Evolutionary conservation across 2,329 filamentous ascomycete genomes (phyloP), one percentile per base, ranked within the genome.

Genomic region (Claviceps sp.): DNA sequence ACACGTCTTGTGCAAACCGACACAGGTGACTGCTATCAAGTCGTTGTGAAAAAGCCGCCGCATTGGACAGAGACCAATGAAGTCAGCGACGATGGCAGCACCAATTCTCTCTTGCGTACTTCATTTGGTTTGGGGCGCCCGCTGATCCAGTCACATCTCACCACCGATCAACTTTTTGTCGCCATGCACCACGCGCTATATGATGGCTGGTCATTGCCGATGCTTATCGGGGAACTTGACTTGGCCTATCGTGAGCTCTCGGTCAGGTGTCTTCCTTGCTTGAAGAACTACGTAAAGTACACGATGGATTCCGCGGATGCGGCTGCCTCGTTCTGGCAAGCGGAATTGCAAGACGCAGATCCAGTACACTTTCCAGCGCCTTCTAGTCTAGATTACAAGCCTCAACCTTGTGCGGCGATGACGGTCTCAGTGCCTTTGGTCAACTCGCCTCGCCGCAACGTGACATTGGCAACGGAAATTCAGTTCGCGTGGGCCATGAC

Each of bases 131-230:
- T 47, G n/a, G 44, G 44, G 8, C 13, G 8, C 16, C 45, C 45
- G 2, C 4, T 47, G 3, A 14, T 37, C 5, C 26, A 47, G 9
- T 6, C 14, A 20, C 30, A 26, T 11, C 24, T 50, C 14, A 34
- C 20, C n/a, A 49, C n/a, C 2, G 11, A 14, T 20, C 34, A 2
- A 26, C 24, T 49, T 2, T 20, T 22, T 5, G 47, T 40, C 11
- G 47, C 18, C 20, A 41, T 49, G 38, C 47, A 49, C 14, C 47
- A 49, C 8, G 47, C 47, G 22, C n/a, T 49, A 11, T 49, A 40
- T 7, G 47, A 49, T n/a, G 47, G 47, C 30, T 38, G 34, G 47
- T 49, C 47, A 22, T 49, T 49, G 24, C 47, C 47, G 5, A n/a
- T 49, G 24, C 16, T 41, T 26, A 8, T 44, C 34, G n/a, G 20